Base-by-base conservation (phyloP, 2,329 filamentous ascomycete genomes). In the Trichoderma hamatum region DNA sequence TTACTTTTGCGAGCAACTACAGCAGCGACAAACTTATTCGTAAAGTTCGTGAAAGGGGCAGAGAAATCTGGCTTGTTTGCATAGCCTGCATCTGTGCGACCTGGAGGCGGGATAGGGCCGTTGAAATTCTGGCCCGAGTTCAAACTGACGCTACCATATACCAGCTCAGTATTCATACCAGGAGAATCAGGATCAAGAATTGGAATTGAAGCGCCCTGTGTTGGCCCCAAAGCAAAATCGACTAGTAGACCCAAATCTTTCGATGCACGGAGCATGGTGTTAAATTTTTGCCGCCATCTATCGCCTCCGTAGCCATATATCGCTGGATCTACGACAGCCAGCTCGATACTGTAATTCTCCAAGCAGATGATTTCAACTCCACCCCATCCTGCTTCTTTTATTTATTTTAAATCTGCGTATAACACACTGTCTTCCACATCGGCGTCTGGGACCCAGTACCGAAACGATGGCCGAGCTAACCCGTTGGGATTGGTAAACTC, bases 1-100 rank as follows among this genome's bases (percentile, higher is more conserved):
- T 64, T 64, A 32, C 61, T 64, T 43, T 55, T 64, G 16, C 61
- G 61, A 11, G 61, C 61, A 54, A 64, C 49, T 39, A 64, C 61
- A 39, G 61, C 61, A 30, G 61, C 49, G 30, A 64, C 49, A 28
- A 64, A 55, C 16, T 43, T 64, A 16, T 64, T 64, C 14, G 61
- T 64, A 14, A 54, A 64, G 16, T 64, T 64, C 2, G 49, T 64
- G 24, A 43, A 30, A 13, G 61, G 61, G 9, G 61, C 61, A 55
- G 19, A 24, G n/a, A 64, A 64, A 39, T 64, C 61, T 14, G 61
- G 61, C 49, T 64, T 64, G 28, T 64, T 64, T 13, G 61, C 61
- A 54, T 64, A 64, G 11, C 61, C 61, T 6, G 61, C 61, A 55
- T 64, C 30, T 64, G 61, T 64, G 24, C 49, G 61, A 13, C 32